These are phyloP conservation scores for Plectosphaerella plurivora DNA, from an alignment of 2,329 filamentous ascomycete genomes.

Conservation along the genomic window DNA sequence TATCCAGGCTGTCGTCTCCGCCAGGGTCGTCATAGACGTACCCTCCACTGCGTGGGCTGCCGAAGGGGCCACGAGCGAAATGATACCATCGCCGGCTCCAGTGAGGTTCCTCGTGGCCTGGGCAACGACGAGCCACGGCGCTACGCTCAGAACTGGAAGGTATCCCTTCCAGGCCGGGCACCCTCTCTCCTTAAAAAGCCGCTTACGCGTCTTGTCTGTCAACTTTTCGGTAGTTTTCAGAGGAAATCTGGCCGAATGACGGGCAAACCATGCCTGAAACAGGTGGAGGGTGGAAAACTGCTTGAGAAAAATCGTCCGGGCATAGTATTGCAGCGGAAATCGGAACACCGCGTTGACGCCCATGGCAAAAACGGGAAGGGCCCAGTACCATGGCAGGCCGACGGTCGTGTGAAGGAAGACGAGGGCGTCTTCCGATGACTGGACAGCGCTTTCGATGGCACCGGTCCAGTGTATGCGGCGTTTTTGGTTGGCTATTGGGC, in stretches of 20 bases:
- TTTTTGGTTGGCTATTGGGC: background rate
- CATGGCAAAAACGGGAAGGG: conserved; percentile 48
- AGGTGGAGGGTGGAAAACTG: conserved; percentile 24
- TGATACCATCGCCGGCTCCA: conserved; percentile 30
- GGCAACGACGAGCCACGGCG: conserved; percentile 46
- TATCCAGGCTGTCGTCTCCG: too few relatives aligned
- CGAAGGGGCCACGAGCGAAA: conserved; percentile 12
- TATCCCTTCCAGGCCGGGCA: conserved; percentile 44
- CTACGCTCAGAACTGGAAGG: conserved; percentile 32
- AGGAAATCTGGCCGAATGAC: background rate
- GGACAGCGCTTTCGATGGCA: conserved; percentile 10
- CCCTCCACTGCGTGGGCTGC: background rate
- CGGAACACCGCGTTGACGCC: conserved; percentile 39
- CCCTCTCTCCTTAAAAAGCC: conserved; percentile 33
- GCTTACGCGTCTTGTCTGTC: conserved; percentile 20
- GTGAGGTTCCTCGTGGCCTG: conserved; percentile 46
- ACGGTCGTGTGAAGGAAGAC: conserved; percentile 31
- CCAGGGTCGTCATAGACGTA: too few relatives aligned
- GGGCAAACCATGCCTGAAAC: conserved; percentile 22
- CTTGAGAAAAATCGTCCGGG: conserved; percentile 21
- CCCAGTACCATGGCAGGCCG: conserved; percentile 48
- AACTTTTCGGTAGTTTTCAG: conserved; percentile 16
- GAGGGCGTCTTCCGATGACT: background rate
- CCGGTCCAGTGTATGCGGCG: background rate
- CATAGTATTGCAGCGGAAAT: conserved; percentile 41